These are phyloP conservation scores for Hymenoscyphus repandus DNA, from an alignment of 2,329 filamentous ascomycete genomes.

Conservation along the genomic window DNA sequence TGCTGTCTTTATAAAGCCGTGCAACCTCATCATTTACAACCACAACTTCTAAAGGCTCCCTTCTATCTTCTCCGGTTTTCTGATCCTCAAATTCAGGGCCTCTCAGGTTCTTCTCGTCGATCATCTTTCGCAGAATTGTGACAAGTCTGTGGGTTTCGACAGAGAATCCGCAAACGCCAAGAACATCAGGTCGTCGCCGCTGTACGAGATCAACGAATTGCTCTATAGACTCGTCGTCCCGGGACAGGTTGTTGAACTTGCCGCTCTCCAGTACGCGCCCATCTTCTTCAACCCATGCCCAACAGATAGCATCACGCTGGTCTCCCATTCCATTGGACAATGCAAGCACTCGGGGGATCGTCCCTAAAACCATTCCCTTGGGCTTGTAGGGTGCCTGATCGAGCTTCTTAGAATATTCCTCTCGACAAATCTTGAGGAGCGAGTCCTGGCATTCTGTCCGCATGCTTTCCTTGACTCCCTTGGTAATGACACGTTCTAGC, in stretches of 20 bases:
- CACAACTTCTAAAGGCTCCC: constrained; percentile 78
- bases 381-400: constrained; percentile 97
- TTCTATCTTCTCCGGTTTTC: constrained; percentile 69
- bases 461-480: constrained; percentile 90
- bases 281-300: constrained; percentile 91
- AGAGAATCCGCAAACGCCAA: constrained; percentile 83
- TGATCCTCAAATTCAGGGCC: constrained; percentile 77
- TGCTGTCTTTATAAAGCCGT: constrained; percentile 89
- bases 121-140: constrained; percentile 72
- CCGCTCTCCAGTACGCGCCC: constrained; percentile 85
- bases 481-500: constrained; percentile 77
- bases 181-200: constrained; percentile 78
- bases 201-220: constrained; percentile 75
- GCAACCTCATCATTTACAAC: constrained; percentile 96
- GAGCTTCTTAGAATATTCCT: constrained; percentile 82
- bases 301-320: constrained; percentile 73
- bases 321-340: constrained; percentile 81
- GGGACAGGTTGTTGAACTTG: constrained; percentile 73
- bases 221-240: constrained; percentile 61
- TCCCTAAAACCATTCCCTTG: constrained; percentile 85
- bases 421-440: constrained; percentile 80
- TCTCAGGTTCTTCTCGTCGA: constrained; percentile 71
- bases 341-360: constrained; percentile 78
- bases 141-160: constrained; percentile 81
- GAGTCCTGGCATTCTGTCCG: constrained; percentile 92